Conservation (phyloP, 2,329 filamentous ascomycete species). For the Phaeoacremonium minimum region DNA sequence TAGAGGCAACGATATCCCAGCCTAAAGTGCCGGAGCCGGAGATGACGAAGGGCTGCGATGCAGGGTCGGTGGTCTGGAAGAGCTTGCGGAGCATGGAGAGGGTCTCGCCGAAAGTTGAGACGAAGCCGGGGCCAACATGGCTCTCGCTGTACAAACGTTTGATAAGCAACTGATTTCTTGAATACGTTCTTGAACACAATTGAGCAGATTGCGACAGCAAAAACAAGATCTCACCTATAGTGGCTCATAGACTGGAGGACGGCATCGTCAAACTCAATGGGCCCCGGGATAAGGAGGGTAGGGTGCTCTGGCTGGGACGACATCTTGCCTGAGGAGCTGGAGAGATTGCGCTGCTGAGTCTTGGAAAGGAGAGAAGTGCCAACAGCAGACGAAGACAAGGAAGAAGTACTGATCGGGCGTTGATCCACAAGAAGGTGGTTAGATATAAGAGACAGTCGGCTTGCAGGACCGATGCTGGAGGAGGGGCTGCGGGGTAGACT, state of each 20-base stretch:
- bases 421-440: constrained; percentile 27
- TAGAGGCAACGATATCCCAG: constrained; percentile 95
- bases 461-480: constrained; percentile 17
- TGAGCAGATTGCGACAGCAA: neutral
- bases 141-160: constrained; percentile 63
- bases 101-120: constrained; percentile 86
- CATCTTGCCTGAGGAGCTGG: constrained; percentile 38
- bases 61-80: constrained; percentile 81
- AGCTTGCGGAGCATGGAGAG: constrained; percentile 85
- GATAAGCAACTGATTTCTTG: neutral
- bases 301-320: constrained; percentile 58
- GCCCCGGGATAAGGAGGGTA: constrained; percentile 90
- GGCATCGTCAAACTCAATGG: constrained; percentile 97
- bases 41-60: constrained; percentile 87
- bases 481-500: constrained; percentile 22
- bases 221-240: constrained; percentile 61
- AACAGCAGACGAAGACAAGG: too few species aligned
- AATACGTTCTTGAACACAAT: constrained; percentile 2
- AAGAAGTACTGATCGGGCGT: constrained; percentile 23
- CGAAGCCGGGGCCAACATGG: constrained; percentile 86
- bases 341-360: constrained; percentile 20
- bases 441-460: constrained; percentile 29
- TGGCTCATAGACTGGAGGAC: constrained; percentile 94
- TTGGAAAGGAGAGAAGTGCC: too few species aligned
- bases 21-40: constrained; percentile 93